Evolutionary conservation across 2,329 filamentous ascomycete species (phyloP), one percentile per base, ranked within the genome.

Genomic region (Cylindrodendrum hubeiense): DNA sequence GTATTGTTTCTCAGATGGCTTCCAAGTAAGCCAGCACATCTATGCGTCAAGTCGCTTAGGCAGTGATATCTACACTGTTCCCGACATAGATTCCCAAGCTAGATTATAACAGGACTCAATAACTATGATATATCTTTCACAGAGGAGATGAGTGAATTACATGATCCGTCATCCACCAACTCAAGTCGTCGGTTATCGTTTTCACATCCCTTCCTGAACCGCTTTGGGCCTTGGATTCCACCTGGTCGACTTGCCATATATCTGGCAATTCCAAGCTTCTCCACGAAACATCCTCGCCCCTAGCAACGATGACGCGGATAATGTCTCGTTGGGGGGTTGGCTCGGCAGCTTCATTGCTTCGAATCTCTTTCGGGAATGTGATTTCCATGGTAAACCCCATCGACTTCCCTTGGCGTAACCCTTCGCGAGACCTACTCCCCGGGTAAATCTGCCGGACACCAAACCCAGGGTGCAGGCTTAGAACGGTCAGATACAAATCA

Each of bases 1-100:
- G 74, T 39, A 41, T 74, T 39, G 53, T 74, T 13, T 54, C 59
- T 15, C 47, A 55, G 49, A 9, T 24, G 8, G 43, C 41, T 12
- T 53, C 30, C 22, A 30, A 44, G 30, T 58, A 24, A 47, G 5
- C 4, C 9, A 10, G n/a, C 19, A 15, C 19, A 22, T 34, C 17
- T 4, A n/a, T 37, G 17, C 6, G n/a, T 8, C 15, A 7, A 1
- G 6, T 37, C 15, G n/a, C n/a, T 37, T 8, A 39, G n/a, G n/a
- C n/a, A n/a, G n/a, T n/a, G n/a, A n/a, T n/a, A n/a, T n/a, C n/a
- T n/a, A n/a, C n/a, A n/a, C n/a, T n/a, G n/a, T n/a, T n/a, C n/a
- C n/a, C n/a, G n/a, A n/a, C n/a, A n/a, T n/a, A n/a, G n/a, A n/a
- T n/a, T n/a, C n/a, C n/a, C n/a, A n/a, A 3, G 28, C 28, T 30